Base-by-base conservation (phyloP, 257 asterid genomes). In the Solanum paucissectum region DNA sequence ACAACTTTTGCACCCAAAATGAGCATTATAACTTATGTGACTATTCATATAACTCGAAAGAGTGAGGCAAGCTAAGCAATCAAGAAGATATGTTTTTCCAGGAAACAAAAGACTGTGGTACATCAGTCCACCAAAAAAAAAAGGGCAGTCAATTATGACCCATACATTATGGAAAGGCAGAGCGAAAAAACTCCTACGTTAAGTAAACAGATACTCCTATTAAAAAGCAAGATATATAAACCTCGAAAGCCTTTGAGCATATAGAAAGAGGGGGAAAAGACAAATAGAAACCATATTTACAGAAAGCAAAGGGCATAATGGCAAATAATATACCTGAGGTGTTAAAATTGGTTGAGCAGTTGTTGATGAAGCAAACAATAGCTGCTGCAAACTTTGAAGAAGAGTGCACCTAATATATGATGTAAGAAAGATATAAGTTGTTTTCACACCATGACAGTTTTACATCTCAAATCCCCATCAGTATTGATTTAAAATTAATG, bases 281-380 rank as follows among this genome's bases (percentile, higher is more conserved):
- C 29, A 68, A 55, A 81, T 11, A 40, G 55, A 25, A 66, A 42
- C 37, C 32, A 84, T 46, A 33, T 86, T 66, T 37, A 60, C 12
- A 42, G 37, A 87, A 49, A 49, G 29, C 85, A 81, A 29, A 46
- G 76, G 29, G 68, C 74, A 46, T 23, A 81, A 62, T 7, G 64
- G 58, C 36, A 66, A 90, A 62, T 38, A 87, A 86, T 44, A 66
- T 89, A 97, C 99, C 99, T 98, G 95, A 87, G 99, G 98, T n/a
- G 99, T 95, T 87, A 97, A 89, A 97, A 97, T 97, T 40, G 98
- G 99, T 84, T 97, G 99, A 7, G 98, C 99, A 44, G 99, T 95
- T 90, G 99, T 95, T 32, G 99, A 97, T 55, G 99, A 97, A 88
- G 99, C 99, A 90, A 95, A 97, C 88, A 97, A 88, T 52, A 95